Evolutionary conservation across 2,329 filamentous ascomycete species (phyloP).

Genomic region (Sporothrix variecibatus): DNA sequence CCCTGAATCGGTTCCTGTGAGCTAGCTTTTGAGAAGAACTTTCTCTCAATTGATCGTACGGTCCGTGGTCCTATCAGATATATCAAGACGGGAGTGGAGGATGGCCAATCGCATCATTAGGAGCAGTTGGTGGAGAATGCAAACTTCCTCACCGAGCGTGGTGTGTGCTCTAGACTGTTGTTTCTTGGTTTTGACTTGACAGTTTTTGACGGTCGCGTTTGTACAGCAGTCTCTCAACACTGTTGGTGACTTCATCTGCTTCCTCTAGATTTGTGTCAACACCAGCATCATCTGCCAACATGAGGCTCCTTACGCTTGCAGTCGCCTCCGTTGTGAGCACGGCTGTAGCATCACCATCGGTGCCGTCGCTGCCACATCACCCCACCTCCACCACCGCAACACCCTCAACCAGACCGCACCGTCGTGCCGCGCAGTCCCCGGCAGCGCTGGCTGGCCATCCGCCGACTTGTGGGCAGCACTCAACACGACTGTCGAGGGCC

Average conservation of each 20-base stretch:
- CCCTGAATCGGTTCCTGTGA: not conserved
- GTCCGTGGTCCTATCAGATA: conserved; percentile 1
- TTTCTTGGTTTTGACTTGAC: not conserved
- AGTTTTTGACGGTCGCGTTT: not conserved
- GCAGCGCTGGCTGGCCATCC: conserved; percentile 20
- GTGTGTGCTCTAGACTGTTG: not conserved
- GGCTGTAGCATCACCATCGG: not conserved
- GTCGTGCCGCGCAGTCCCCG: conserved; percentile 21
- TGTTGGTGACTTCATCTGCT: not conserved
- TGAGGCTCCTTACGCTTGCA: not conserved
- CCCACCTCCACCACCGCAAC: not conserved
- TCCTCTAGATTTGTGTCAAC: not conserved
- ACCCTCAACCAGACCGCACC: conserved; percentile 11
- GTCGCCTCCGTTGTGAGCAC: not conserved
- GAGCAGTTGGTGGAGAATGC: not conserved
- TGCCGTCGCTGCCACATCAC: not conserved
- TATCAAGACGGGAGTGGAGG: not conserved
- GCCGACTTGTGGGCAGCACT: conserved; percentile 19
- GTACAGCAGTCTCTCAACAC: not conserved
- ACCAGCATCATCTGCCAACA: not conserved
- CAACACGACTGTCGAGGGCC: conserved; percentile 26
- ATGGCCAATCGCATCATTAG: not conserved
- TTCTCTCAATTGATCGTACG: not conserved
- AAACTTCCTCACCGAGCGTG: not conserved
- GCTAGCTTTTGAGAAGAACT: not conserved